phyloP scores from a whole-genome alignment of 169 alveolate species.

The Plasmodium coatneyi region DNA sequence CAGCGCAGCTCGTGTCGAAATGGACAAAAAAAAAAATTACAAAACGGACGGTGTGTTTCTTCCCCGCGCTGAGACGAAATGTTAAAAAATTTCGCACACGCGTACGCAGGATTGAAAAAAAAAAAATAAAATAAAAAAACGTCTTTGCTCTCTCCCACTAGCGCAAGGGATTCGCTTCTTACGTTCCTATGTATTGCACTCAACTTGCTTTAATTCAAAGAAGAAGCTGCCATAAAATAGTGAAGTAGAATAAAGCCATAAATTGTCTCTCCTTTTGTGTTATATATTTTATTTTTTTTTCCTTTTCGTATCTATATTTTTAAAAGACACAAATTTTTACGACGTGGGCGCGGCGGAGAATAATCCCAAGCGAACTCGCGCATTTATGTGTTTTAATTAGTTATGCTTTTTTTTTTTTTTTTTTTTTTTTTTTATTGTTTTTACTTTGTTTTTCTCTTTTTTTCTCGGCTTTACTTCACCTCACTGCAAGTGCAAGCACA shows the following conservation, averaged over 20 bases:
- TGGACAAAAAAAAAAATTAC: neutral
- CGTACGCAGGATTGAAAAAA: neutral
- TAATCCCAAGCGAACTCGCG: neutral
- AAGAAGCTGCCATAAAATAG: neutral
- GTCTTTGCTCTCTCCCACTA: neutral
- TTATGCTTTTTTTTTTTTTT: neutral
- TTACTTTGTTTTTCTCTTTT: neutral
- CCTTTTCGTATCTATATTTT: constrained; percentile 3
- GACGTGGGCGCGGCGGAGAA: neutral
- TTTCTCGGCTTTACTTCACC: neutral
- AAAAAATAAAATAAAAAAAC: neutral
- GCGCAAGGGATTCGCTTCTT: neutral
- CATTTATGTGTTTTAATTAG: neutral
- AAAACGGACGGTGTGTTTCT: neutral
- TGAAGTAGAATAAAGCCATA: neutral
- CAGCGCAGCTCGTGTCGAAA: neutral
- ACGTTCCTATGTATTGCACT: neutral
- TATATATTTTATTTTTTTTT: neutral
- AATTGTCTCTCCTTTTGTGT: neutral
- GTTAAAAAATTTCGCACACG: neutral
- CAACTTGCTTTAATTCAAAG: neutral
- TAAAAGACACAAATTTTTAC: neutral
- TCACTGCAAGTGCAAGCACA: neutral
- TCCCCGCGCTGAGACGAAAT: neutral
- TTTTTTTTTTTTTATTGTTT: neutral